Evolutionary conservation across 108 stramenopile genomes (phyloP), one percentile per base, ranked within the genome.

Genomic region (Cafeteria roenbergensis): DNA sequence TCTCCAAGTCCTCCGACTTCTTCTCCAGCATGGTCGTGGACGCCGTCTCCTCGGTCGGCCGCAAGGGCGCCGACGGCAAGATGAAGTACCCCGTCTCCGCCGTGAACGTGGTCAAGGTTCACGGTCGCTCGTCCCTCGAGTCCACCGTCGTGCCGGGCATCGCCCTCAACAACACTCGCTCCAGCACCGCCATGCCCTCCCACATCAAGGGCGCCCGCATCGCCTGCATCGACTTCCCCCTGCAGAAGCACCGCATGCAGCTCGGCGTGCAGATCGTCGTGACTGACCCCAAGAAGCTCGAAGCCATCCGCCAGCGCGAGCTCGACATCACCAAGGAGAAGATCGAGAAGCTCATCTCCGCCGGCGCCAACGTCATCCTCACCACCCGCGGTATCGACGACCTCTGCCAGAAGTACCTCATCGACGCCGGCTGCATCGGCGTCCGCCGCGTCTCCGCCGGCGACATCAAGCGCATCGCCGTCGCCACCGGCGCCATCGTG

Each of bases 381-480:
- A 95, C 94, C 9, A 93, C 98, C 67, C 97, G 97, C 80, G 98
- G 94, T 57, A 92, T 99, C 64, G 98, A 99, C 69, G 98, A 99
- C 74, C 71, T 92, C 51, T 95, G 94, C 71, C 88, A 96, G 81
- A 99, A 99, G 76, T 99, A 99, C 80, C 97, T 99, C 82, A 95
- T 99, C 17, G 93, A 99, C 74, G 98, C 98, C 17, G 95, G 95
- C 22, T 85, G 83, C 55, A 83, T 93, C 32, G 93, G 90, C 51
- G 90, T 89, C 25, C 83, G 97, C 60, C 87, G 98, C 2, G 90
- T 90, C 27, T 85, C 87, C 52, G 86, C 89, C 70, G 98, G 95
- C 62, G 98, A 99, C 85, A 65, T 97, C 64, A 87, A 89, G 67
- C 89, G 98, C 33, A 83, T 99, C 36, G 98, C 98, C 66, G 93